Base-by-base conservation (phyloP, 768 basidiomycete species). In the Lactarius vividus region DNA sequence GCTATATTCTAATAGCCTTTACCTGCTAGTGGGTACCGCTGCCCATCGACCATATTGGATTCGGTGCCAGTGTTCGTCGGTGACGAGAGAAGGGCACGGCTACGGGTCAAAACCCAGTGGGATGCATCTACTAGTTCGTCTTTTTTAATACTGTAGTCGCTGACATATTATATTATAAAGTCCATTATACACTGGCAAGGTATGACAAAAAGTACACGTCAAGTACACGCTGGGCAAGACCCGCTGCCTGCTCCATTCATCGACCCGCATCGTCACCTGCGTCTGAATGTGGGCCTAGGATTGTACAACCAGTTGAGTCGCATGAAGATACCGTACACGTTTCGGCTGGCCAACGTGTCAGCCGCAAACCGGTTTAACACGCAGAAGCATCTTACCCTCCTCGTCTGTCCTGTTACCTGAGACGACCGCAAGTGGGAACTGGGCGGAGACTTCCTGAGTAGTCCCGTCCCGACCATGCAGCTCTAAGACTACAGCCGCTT, bases 281-380 rank as follows among this genome's bases (percentile, higher is more conserved):
- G 2, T 49, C 46, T 49, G 46, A 13, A n/a, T 37, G 35, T 7
- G 35, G 35, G 35, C 23, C 46, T 5, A 13, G 23, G 4, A 49
- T 1, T 13, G 4, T 4, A 49, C 23, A 4, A 2, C 37, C 37
- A 11, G 15, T 15, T 39, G 37, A 10, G 60, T 15, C 18, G 5
- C 40, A 10, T 10, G 52, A 39, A 6, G 3, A 39, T 13, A 52
- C 16, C 3, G 60, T 28, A 29, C 9, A 13, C 8, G 23, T 28
- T 18, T 61, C 49, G 13, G 49, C 60, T 53, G 20, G 35, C 20
- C 29, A n/a, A 53, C 11, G 37, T 20, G 49, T 61, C 49, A 61
- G 60, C 10, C 0, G 18, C 16, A 20, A n/a, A 28, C 26, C 37
- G 40, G 18, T 61, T n/a, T 18, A 40, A 18, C 33, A n/a, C 2